Evolutionary conservation across 345 rosid genomes (phyloP).

Genomic region (Bruguiera sexangula): DNA sequence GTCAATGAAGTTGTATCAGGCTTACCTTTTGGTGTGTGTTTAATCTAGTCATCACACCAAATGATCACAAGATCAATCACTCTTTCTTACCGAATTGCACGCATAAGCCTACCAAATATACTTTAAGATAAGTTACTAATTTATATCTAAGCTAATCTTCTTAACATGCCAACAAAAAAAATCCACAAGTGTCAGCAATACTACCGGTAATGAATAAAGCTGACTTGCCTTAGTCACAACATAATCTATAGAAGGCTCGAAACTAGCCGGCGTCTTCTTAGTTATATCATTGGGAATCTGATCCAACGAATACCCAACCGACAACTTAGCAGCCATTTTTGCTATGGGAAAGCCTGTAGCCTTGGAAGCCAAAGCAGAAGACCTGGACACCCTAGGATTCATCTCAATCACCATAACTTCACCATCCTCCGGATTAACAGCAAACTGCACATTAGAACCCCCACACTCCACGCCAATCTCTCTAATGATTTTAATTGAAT

Average conservation of each 20-base stretch:
- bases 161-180: too few species aligned
- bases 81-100: too few species aligned
- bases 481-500: constrained; percentile 77
- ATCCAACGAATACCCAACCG: constrained; percentile 86
- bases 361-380: constrained; percentile 96
- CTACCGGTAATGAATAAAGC: not conserved
- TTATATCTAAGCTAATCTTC: too few species aligned
- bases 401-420: constrained; percentile 98
- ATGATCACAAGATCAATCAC: too few species aligned
- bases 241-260: constrained; percentile 97
- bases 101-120: too few species aligned
- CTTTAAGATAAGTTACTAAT: too few species aligned
- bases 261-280: constrained; percentile 96
- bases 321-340: constrained; percentile 97
- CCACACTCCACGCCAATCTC: constrained; percentile 99
- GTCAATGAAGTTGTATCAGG: too few species aligned
- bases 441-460: constrained; percentile 97
- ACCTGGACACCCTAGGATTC: constrained; percentile 97
- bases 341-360: constrained; percentile 99
- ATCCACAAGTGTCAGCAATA: too few species aligned
- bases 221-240: constrained; percentile 81
- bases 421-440: constrained; percentile 89
- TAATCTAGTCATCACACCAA: too few species aligned
- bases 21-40: too few species aligned
- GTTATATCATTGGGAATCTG: constrained; percentile 99